phyloP scores from a whole-genome alignment of 2,329 filamentous ascomycete species.

The Elsinoe batatas region DNA sequence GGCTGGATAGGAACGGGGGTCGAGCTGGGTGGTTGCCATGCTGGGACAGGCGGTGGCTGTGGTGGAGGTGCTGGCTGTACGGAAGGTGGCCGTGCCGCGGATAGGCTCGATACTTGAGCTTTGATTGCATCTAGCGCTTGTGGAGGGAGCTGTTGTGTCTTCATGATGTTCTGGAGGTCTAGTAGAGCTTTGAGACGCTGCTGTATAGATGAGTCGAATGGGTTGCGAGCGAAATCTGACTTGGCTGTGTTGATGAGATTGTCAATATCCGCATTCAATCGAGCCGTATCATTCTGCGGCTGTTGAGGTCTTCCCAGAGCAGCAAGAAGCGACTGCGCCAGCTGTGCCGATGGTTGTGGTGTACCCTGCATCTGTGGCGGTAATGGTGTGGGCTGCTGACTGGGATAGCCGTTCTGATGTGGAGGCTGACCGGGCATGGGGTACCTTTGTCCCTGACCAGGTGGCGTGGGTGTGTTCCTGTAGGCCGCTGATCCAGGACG shows the following conservation, averaged over 20 bases:
- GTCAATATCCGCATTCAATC: constrained; percentile 74
- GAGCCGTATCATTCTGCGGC: constrained; percentile 36
- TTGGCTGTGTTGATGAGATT: constrained; percentile 64
- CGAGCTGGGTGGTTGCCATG: constrained; percentile 20
- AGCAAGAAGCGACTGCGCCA: constrained; percentile 14
- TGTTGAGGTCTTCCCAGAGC: constrained; percentile 16
- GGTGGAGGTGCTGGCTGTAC: constrained; percentile 19
- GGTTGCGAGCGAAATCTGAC: constrained; percentile 64
- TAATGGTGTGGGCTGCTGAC: constrained; percentile 24
- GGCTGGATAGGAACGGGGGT: constrained; percentile 14
- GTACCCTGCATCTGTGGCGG: constrained; percentile 7
- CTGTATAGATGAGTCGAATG: constrained; percentile 65
- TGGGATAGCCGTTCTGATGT: constrained; percentile 27
- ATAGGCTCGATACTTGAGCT: constrained; percentile 72
- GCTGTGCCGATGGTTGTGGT: constrained; percentile 16
- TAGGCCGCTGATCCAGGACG: constrained; percentile 41
- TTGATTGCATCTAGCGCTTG: constrained; percentile 78
- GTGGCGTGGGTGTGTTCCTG: constrained; percentile 66
- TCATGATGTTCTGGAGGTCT: constrained; percentile 72
- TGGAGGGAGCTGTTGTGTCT: constrained; percentile 65
- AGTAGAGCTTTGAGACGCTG: constrained; percentile 74
- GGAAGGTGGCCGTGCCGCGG: constrained; percentile 38
- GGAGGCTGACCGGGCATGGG: constrained; percentile 25
- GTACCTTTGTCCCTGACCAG: constrained; percentile 39
- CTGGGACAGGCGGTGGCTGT: constrained; percentile 24